Evolutionary conservation across 2,329 filamentous ascomycete species (phyloP).

Genomic region (Myriosclerotinia curreyana): DNA sequence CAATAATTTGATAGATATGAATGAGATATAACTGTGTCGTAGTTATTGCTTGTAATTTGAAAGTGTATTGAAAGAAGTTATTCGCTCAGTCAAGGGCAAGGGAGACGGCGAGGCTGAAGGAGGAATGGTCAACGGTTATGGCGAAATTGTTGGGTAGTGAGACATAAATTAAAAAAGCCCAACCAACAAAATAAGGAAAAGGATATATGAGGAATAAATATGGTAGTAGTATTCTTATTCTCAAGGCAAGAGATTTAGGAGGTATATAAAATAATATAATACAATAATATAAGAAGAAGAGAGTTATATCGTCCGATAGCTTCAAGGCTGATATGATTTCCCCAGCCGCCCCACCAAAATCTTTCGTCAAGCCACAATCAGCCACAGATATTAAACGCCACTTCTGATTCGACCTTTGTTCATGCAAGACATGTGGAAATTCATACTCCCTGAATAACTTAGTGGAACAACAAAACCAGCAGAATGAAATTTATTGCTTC

Average conservation of each 20-base stretch:
- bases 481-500: slow-evolving; percentile 17
- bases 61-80: not conserved
- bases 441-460: slow-evolving; percentile 4
- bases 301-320: slow-evolving; percentile 19
- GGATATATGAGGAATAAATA: not conserved
- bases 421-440: slow-evolving; percentile 17
- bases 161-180: slow-evolving; percentile 10
- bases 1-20: not conserved
- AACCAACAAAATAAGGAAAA: not conserved
- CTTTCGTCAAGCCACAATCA: not conserved
- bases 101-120: slow-evolving; percentile 26
- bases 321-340: not conserved
- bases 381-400: slow-evolving; percentile 28
- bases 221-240: not conserved
- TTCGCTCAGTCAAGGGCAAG: slow-evolving; percentile 4
- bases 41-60: not conserved
- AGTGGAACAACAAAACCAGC: slow-evolving; percentile 22
- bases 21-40: not conserved
- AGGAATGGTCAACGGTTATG: slow-evolving; percentile 21
- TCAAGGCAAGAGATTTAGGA: not conserved
- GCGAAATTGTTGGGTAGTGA: slow-evolving; percentile 24
- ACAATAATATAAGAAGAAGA: not conserved
- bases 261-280: not conserved
- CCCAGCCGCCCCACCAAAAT: not conserved
- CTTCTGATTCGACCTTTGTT: slow-evolving; percentile 22